Percentiles rank a stretch among this genome's conserved stretches.
Conservation (phyloP, 306 rosid species). For the Glycine tomentella region DNA sequence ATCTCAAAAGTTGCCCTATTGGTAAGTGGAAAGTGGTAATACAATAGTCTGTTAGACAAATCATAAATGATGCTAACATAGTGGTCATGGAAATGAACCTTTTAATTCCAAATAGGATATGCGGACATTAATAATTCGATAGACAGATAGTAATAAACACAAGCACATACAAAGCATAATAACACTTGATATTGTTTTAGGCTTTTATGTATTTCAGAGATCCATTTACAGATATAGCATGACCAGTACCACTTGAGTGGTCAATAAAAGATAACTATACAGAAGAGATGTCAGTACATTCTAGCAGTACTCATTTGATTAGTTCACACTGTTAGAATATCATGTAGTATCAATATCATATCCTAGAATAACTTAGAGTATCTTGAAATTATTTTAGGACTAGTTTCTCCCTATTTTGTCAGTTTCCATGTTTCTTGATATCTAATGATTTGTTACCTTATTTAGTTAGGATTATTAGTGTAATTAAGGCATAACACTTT, state of each 20-base stretch:
- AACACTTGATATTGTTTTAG: constrained; percentile 1
- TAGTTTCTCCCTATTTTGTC: no score
- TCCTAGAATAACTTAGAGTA: background rate
- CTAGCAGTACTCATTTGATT: constrained; percentile 2
- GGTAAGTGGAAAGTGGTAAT: background rate
- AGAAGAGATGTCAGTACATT: constrained; percentile 10
- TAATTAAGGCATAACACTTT: no score
- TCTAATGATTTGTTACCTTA: no score
- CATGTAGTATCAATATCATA: background rate
- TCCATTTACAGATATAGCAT: constrained; percentile 3
- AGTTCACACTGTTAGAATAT: constrained; percentile 4
- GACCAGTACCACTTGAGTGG: background rate
- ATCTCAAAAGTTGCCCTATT: constrained; percentile 32
- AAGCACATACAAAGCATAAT: background rate
- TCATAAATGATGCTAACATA: background rate
- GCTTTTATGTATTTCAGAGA: constrained; percentile 1
- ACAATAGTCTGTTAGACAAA: constrained; percentile 16
- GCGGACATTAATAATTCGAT: constrained; percentile 1
- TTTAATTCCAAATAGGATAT: background rate
- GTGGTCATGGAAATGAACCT: constrained; percentile 29
- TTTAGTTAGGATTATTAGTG: no score
- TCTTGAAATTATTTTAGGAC: background rate
- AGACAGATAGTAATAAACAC: constrained; percentile 10
- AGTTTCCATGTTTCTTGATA: no score
- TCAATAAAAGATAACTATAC: background rate